Evolutionary conservation across 306 rosid genomes (phyloP).

Genomic region (Vachellia pachyceras): DNA sequence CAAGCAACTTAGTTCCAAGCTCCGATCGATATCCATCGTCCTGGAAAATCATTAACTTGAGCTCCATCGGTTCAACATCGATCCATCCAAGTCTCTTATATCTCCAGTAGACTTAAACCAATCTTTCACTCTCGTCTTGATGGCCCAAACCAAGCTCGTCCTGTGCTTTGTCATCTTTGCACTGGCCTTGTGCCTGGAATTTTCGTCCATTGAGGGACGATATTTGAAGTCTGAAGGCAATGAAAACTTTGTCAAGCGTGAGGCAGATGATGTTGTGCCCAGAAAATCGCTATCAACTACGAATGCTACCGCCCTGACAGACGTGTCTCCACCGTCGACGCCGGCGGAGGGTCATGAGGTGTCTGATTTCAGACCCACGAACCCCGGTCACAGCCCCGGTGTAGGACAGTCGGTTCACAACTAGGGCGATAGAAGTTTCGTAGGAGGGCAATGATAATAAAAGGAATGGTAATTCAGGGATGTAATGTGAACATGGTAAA

Average conservation of each 20-base stretch:
- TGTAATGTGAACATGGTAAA: not conserved
- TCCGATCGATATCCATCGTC: not conserved
- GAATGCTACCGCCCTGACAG: not conserved
- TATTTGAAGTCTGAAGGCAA: conserved; percentile 35
- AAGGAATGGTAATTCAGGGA: not conserved
- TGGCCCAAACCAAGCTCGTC: conserved; percentile 43
- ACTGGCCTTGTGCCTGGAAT: conserved; percentile 31
- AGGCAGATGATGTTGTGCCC: not conserved
- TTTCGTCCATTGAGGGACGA: conserved; percentile 44
- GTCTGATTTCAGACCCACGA: conserved; percentile 62
- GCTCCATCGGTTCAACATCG: not conserved
- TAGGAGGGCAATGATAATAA: not conserved
- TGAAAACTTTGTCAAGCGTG: not conserved
- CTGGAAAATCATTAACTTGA: not conserved
- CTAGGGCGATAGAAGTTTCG: conserved; percentile 32
- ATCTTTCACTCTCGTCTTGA: not conserved
- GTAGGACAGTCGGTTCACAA: conserved; percentile 63
- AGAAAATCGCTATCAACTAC: not conserved
- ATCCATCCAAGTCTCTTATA: not conserved
- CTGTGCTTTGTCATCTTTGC: conserved; percentile 31
- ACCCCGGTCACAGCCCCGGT: conserved; percentile 87
- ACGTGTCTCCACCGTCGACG: conserved; percentile 39
- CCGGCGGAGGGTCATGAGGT: conserved; percentile 33
- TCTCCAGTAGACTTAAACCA: not conserved
- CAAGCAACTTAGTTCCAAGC: conserved; percentile 24